Evolutionary conservation across 164 flowering plant genomes (phyloP).

Genomic region (Nymphaea thermarum): DNA sequence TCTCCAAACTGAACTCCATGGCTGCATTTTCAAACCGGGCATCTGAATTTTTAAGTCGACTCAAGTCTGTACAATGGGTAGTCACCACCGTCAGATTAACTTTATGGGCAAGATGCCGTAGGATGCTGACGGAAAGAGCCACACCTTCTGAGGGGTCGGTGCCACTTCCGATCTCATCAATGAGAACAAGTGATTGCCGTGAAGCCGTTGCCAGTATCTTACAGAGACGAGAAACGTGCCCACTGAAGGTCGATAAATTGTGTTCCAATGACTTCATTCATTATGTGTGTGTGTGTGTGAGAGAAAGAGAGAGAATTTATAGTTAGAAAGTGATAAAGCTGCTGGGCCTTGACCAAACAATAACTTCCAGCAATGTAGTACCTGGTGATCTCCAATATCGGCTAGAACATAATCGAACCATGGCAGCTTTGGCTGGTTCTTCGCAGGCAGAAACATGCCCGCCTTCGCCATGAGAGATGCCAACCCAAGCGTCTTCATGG

Average conservation of each 20-base stretch:
- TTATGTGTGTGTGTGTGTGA: conserved; percentile 27
- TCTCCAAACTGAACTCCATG: conserved; percentile 74
- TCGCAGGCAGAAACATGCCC: conserved; percentile 82
- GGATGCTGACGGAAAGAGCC: conserved; percentile 81
- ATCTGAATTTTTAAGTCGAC: conserved; percentile 59
- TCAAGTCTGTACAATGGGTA: conserved; percentile 86
- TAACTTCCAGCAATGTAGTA: conserved; percentile 11
- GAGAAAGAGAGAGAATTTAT: conserved; percentile 5
- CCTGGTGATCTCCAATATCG: conserved; percentile 97
- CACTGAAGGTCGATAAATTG: conserved; percentile 93
- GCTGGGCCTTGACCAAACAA: too few species aligned
- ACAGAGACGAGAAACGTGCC: conserved; percentile 70
- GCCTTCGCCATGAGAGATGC: conserved; percentile 90
- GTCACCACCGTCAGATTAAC: conserved; percentile 75
- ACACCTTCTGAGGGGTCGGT: conserved; percentile 98
- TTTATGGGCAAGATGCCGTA: conserved; percentile 57
- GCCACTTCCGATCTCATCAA: conserved; percentile 94
- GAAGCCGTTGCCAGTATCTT: conserved; percentile 66
- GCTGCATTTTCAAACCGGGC: conserved; percentile 82
- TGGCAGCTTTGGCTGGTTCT: conserved; percentile 52
- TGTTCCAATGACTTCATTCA: conserved; percentile 80
- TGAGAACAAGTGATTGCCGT: conserved; percentile 67
- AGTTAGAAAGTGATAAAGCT: background rate
- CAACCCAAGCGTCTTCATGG: conserved; percentile 88
- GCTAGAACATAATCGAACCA: conserved; percentile 92